Percentiles rank a stretch among this genome's conserved stretches.
Conservation (phyloP, 75 land plant species). For the Cryptomeria japonica region DNA sequence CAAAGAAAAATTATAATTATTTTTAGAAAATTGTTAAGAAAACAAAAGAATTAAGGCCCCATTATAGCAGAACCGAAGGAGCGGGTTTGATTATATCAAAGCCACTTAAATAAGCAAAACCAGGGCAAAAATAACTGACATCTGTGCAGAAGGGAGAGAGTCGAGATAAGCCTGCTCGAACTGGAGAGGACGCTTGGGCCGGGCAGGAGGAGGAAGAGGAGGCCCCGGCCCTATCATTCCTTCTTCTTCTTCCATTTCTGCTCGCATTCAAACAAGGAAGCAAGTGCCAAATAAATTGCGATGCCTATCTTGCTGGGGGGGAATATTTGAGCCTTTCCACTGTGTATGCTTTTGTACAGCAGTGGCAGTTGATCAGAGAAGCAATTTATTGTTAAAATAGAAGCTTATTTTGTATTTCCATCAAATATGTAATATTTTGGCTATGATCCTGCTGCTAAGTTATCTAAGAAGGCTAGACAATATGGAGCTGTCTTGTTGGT, state of each 20-base stretch:
- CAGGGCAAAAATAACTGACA: slow-evolving; percentile 42
- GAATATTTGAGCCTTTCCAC: no score
- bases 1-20: no score
- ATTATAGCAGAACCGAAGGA: background rate
- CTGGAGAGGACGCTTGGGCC: slow-evolving; percentile 89
- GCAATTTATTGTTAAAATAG: no score
- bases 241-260: slow-evolving; percentile 49
- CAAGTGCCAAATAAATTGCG: background rate
- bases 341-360: no score
- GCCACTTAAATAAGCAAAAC: background rate
- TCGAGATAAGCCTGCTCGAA: slow-evolving; percentile 96
- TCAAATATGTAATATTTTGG: no score
- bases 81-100: background rate
- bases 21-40: no score
- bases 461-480: no score
- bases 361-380: no score
- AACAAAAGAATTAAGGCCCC: background rate
- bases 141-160: slow-evolving; percentile 86
- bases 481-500: no score
- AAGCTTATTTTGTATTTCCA: no score
- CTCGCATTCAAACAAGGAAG: background rate
- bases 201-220: slow-evolving; percentile 43
- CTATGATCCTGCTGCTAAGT: no score
- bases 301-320: background rate
- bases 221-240: slow-evolving; percentile 72